These are phyloP conservation scores for Avena atlantica DNA, from an alignment of 176 grass and related monocot genomes.

Conservation along the genomic window DNA sequence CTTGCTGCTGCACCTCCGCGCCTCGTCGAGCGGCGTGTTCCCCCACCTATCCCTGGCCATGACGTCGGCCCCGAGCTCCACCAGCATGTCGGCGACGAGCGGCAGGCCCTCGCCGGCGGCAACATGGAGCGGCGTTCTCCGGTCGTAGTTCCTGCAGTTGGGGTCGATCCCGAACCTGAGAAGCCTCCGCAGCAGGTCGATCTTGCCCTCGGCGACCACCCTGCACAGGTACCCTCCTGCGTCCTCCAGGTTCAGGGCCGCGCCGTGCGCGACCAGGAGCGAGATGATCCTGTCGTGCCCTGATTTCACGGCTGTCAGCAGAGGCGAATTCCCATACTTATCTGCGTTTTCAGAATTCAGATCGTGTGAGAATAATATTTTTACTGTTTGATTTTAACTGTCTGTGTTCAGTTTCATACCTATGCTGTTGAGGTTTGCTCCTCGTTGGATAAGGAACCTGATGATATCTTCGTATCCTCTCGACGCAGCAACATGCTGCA, in stretches of 20 bases:
- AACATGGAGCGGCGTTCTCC: constrained; percentile 75
- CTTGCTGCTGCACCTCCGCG: constrained; percentile 62
- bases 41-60: constrained; percentile 76
- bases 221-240: constrained; percentile 74
- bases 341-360: constrained; percentile 52
- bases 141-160: constrained; percentile 85
- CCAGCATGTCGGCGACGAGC: constrained; percentile 61
- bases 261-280: constrained; percentile 64
- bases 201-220: constrained; percentile 60
- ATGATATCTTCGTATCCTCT: constrained; percentile 82
- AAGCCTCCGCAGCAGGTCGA: constrained; percentile 62
- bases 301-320: constrained; percentile 73
- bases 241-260: constrained; percentile 68
- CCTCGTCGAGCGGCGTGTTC: constrained; percentile 88
- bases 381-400: not conserved
- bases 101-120: constrained; percentile 79
- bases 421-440: constrained; percentile 70
- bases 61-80: constrained; percentile 72
- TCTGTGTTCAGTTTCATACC: constrained; percentile 45
- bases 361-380: not conserved
- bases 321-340: constrained; percentile 78
- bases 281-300: constrained; percentile 75
- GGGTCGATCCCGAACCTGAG: constrained; percentile 73
- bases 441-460: constrained; percentile 76
- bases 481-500: constrained; percentile 80